A percentile compares a stretch with the other conserved stretches of the same genome.
Evolutionary conservation across 2,329 filamentous ascomycete genomes (phyloP).

Genomic region (Curvularia spicifera): DNA sequence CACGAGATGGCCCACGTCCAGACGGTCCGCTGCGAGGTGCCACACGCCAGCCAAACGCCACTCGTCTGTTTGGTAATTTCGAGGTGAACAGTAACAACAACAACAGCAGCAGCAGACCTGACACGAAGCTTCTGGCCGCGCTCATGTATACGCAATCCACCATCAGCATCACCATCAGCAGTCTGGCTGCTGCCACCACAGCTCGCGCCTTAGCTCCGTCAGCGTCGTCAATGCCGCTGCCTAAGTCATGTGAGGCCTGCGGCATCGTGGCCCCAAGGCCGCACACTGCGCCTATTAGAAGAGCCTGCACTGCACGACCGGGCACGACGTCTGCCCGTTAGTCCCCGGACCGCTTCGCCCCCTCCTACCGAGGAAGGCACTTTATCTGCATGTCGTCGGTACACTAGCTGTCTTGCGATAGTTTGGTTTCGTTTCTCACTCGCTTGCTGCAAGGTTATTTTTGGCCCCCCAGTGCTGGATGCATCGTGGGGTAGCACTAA

Average conservation of each 20-base stretch:
- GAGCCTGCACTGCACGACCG: slow-evolving; percentile 19
- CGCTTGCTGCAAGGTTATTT: slow-evolving; percentile 36
- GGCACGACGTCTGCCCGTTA: slow-evolving; percentile 31
- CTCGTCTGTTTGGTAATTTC: neutral
- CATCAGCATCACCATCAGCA: slow-evolving; percentile 18
- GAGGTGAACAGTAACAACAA: too few relatives aligned
- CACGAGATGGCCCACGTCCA: neutral
- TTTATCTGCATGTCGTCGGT: slow-evolving; percentile 24
- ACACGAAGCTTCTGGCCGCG: slow-evolving; percentile 24
- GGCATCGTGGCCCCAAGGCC: slow-evolving; percentile 22
- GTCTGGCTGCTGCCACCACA: slow-evolving; percentile 15
- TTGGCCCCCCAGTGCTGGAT: slow-evolving; percentile 27
- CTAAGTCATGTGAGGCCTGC: slow-evolving; percentile 21
- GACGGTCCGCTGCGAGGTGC: slow-evolving; percentile 7
- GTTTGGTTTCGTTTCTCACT: slow-evolving; percentile 34
- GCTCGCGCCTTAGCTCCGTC: slow-evolving; percentile 20
- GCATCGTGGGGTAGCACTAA: slow-evolving; percentile 24
- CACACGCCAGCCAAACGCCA: neutral
- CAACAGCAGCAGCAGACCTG: neutral
- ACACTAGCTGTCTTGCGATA: slow-evolving; percentile 24
- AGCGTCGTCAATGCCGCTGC: slow-evolving; percentile 22
- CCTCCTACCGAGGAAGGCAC: slow-evolving; percentile 16
- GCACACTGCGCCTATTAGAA: slow-evolving; percentile 15
- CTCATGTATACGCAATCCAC: slow-evolving; percentile 8
- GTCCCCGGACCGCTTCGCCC: slow-evolving; percentile 18